Conservation (phyloP, 768 basidiomycete genomes). For the Auricularia heimuer region DNA sequence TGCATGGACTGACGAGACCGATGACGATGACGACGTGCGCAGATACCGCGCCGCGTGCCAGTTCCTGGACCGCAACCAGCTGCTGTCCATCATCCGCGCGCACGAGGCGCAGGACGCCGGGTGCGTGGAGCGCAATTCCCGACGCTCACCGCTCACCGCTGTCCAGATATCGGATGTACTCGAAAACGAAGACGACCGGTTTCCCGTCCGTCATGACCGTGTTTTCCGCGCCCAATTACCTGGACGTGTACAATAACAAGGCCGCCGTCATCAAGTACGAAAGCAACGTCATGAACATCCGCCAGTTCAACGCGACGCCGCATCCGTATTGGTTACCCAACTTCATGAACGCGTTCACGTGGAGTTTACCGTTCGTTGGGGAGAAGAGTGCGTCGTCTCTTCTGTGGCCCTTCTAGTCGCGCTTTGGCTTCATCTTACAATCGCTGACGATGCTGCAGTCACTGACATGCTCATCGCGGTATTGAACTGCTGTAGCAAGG, state of each 20-base stretch:
- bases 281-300: constrained; percentile 41
- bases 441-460: constrained; percentile 19
- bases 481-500: constrained; percentile 38
- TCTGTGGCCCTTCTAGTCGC: background rate
- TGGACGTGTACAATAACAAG: constrained; percentile 45
- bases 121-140: constrained; percentile 15
- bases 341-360: constrained; percentile 45
- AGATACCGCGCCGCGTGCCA: constrained; percentile 39
- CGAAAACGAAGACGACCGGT: constrained; percentile 40
- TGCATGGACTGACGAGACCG: background rate
- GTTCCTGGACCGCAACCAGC: constrained; percentile 39
- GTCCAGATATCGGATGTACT: constrained; percentile 36
- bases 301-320: constrained; percentile 40
- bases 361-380: constrained; percentile 40
- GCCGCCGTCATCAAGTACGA: constrained; percentile 47
- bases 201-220: constrained; percentile 47
- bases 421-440: background rate
- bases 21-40: background rate
- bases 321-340: constrained; percentile 43
- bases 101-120: constrained; percentile 44
- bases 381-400: constrained; percentile 23
- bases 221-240: constrained; percentile 40
- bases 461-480: constrained; percentile 44
- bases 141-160: background rate
- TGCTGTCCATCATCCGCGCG: constrained; percentile 39